A percentile compares a stretch with the other conserved stretches of the same genome.
Conservation (phyloP, 768 basidiomycete genomes). For the Naganishia onofrii region DNA sequence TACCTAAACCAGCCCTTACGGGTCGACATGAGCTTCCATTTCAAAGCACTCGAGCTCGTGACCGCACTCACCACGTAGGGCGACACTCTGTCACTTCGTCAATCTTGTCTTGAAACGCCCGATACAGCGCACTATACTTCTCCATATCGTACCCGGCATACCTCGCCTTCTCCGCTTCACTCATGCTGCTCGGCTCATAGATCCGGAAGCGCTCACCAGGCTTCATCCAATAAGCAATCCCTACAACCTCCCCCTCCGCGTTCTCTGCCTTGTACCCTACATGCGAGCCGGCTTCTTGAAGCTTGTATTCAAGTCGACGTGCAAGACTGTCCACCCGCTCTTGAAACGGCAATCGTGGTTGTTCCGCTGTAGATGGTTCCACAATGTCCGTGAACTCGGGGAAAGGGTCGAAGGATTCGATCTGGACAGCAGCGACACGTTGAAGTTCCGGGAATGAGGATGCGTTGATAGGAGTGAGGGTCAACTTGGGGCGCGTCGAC, state of each 20-base stretch:
- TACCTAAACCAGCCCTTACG: constrained; percentile 11
- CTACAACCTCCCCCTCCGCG: constrained; percentile 13
- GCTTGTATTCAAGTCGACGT: constrained; percentile 23
- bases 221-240: constrained; percentile 29
- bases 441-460: constrained; percentile 1
- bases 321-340: constrained; percentile 23
- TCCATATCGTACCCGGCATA: constrained; percentile 23
- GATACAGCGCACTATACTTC: constrained; percentile 26
- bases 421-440: constrained; percentile 16
- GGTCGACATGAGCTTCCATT: neutral
- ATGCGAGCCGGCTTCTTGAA: neutral
- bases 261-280: constrained; percentile 23
- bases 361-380: constrained; percentile 18
- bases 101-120: constrained; percentile 29
- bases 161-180: constrained; percentile 12
- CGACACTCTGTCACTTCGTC: constrained; percentile 11
- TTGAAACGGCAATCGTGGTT: constrained; percentile 21
- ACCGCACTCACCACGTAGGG: constrained; percentile 12
- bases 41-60: too few relatives aligned
- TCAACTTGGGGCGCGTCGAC: neutral
- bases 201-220: constrained; percentile 20
- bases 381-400: constrained; percentile 25
- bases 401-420: constrained; percentile 28
- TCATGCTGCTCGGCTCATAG: constrained; percentile 5
- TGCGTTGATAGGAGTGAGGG: neutral